Conservation (phyloP, 495 filamentous ascomycete species). For the Aspergillus cristatus region DNA sequence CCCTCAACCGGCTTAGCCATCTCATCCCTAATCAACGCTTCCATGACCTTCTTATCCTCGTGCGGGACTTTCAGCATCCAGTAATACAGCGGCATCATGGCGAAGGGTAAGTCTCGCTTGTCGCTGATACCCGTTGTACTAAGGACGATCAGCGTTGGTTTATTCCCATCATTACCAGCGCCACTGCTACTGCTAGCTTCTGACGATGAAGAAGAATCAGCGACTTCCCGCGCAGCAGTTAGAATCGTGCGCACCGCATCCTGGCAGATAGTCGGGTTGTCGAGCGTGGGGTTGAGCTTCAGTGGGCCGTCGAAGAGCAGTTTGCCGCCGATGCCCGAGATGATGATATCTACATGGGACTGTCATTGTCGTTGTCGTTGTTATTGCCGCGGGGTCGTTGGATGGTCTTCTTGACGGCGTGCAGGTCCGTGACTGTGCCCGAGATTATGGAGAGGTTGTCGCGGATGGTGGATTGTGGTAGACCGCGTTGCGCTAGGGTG, state of each 20-base stretch:
- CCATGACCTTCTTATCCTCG: too few relatives aligned
- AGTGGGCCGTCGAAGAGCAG: constrained; percentile 14
- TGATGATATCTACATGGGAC: constrained; percentile 18
- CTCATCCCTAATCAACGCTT: too few relatives aligned
- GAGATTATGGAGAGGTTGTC: constrained; percentile 37
- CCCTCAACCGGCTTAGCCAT: too few relatives aligned
- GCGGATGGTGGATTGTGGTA: constrained; percentile 20
- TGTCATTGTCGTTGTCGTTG: too few relatives aligned
- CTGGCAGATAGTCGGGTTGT: constrained; percentile 51
- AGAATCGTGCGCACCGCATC: constrained; percentile 39
- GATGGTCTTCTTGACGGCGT: constrained; percentile 27
- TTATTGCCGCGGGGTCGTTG: constrained; percentile 14
- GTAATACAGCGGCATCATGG: too few relatives aligned
- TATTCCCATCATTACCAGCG: too few relatives aligned
- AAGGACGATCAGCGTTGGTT: too few relatives aligned
- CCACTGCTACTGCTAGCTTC: too few relatives aligned
- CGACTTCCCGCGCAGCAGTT: constrained; percentile 24
- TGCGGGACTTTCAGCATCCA: too few relatives aligned
- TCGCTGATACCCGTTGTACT: too few relatives aligned
- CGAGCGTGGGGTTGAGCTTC: constrained; percentile 23
- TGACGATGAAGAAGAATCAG: too few relatives aligned
- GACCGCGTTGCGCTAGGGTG: constrained; percentile 21
- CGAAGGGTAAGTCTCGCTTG: too few relatives aligned
- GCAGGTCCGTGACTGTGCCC: constrained; percentile 43
- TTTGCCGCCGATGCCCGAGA: constrained; percentile 25